Percentiles rank a stretch among this genome's conserved stretches.
phyloP scores from a whole-genome alignment of 345 rosid genomes.

The Brassica rapa region DNA sequence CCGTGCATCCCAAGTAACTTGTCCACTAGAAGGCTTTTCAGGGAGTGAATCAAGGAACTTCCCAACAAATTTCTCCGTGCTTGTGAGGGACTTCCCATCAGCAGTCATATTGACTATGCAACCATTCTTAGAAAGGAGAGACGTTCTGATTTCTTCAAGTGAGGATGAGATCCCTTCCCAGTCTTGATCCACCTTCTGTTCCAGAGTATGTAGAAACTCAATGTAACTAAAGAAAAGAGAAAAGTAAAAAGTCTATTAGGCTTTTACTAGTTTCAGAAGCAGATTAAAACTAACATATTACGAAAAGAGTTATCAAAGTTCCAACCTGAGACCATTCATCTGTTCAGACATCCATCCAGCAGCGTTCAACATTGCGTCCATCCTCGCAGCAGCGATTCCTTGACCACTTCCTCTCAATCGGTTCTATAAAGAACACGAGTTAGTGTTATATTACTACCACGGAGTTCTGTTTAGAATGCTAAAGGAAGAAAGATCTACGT shows the following conservation, averaged over 20 bases:
- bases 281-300: not conserved
- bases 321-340: conserved; percentile 64
- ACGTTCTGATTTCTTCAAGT: not conserved
- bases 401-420: conserved; percentile 93
- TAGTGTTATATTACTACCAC: conserved; percentile 12
- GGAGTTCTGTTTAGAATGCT: not conserved
- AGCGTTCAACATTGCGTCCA: conserved; percentile 87
- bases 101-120: conserved; percentile 91
- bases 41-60: conserved; percentile 92
- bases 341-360: conserved; percentile 75
- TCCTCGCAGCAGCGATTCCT: conserved; percentile 81
- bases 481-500: conserved; percentile 5
- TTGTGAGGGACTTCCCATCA: conserved; percentile 66
- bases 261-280: conserved; percentile 4
- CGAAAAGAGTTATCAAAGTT: conserved; percentile 9
- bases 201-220: not conserved
- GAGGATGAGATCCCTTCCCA: not conserved
- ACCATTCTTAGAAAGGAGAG: conserved; percentile 18
- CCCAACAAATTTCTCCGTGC: conserved; percentile 56
- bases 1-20: conserved; percentile 56
- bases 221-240: not conserved
- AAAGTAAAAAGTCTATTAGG: conserved; percentile 12
- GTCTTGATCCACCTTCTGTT: conserved; percentile 6
- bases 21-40: conserved; percentile 47
- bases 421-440: conserved; percentile 51